Evolutionary conservation across 169 alveolate species (phyloP).

Genomic region (Plasmodium knowlesi): DNA sequence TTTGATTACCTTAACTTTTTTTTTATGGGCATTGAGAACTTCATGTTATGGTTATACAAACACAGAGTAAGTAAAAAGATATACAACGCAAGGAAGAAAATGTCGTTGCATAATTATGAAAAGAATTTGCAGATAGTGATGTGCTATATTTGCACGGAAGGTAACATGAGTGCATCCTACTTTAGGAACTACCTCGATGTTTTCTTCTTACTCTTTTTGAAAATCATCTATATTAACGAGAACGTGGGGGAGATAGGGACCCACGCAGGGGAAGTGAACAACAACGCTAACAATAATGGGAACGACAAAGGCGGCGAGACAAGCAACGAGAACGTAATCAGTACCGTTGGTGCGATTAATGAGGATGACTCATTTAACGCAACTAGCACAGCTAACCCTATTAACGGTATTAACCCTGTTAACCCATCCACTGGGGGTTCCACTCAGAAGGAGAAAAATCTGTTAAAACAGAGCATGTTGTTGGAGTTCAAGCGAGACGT

Average conservation of each 20-base stretch:
- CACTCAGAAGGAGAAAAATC: conserved; percentile 9
- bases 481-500: conserved; percentile 50
- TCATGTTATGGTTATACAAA: conserved; percentile 60
- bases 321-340: too few relatives aligned
- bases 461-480: conserved; percentile 8
- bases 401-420: neutral
- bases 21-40: conserved; percentile 31
- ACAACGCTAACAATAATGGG: neutral
- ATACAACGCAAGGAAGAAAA: conserved; percentile 14
- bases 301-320: too few relatives aligned
- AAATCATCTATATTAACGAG: conserved; percentile 43
- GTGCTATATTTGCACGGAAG: conserved; percentile 74
- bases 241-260: conserved; percentile 7
- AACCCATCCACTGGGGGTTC: neutral
- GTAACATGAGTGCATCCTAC: conserved; percentile 30
- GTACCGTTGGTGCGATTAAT: neutral
- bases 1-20: conserved; percentile 45
- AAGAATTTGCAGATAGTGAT: conserved; percentile 26
- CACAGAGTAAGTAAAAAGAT: conserved; percentile 35
- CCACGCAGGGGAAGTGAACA: neutral
- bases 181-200: conserved; percentile 69
- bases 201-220: conserved; percentile 40
- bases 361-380: neutral
- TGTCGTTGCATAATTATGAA: conserved; percentile 42
- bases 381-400: neutral